phyloP scores from a whole-genome alignment of 805 yeast species.

The Huiozyma naganishii region DNA sequence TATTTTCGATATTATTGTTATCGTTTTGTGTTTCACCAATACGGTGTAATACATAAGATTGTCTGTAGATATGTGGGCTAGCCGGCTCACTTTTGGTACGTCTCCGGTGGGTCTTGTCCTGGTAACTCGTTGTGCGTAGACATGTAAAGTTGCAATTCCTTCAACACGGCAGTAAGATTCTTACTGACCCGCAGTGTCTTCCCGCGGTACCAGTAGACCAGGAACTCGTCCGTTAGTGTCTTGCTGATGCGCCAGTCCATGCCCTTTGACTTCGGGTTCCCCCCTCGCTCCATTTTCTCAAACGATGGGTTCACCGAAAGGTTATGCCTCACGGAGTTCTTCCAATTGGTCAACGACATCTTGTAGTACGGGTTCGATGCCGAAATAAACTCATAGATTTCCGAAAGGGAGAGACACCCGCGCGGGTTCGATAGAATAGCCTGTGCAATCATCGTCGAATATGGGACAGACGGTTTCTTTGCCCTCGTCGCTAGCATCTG shows the following conservation, averaged over 20 bases:
- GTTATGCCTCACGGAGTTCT: conserved; percentile 92
- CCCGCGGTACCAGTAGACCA: conserved; percentile 69
- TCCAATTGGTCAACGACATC: conserved; percentile 85
- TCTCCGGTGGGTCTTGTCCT: conserved; percentile 5
- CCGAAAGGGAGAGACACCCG: conserved; percentile 78
- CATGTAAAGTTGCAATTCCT: conserved; percentile 66
- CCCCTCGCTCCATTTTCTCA: conserved; percentile 43
- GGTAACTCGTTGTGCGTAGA: conserved; percentile 35
- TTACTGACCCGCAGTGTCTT: conserved; percentile 50
- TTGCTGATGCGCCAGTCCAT: conserved; percentile 98
- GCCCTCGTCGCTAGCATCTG: neutral
- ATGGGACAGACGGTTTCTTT: conserved; percentile 87
- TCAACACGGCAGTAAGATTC: conserved; percentile 66
- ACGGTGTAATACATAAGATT: too few species aligned
- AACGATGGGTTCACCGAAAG: conserved; percentile 89
- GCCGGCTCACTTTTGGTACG: too few species aligned
- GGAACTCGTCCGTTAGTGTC: conserved; percentile 69
- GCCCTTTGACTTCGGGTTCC: conserved; percentile 64
- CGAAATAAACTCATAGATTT: conserved; percentile 83
- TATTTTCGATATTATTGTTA: too few species aligned
- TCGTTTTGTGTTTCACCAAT: too few species aligned
- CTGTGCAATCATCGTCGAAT: conserved; percentile 96
- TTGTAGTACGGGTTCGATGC: conserved; percentile 30
- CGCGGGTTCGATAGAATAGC: conserved; percentile 81
- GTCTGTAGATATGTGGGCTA: too few species aligned